Base-by-base conservation (phyloP, 75 land plant genomes). In the Sequoia sempervirens region DNA sequence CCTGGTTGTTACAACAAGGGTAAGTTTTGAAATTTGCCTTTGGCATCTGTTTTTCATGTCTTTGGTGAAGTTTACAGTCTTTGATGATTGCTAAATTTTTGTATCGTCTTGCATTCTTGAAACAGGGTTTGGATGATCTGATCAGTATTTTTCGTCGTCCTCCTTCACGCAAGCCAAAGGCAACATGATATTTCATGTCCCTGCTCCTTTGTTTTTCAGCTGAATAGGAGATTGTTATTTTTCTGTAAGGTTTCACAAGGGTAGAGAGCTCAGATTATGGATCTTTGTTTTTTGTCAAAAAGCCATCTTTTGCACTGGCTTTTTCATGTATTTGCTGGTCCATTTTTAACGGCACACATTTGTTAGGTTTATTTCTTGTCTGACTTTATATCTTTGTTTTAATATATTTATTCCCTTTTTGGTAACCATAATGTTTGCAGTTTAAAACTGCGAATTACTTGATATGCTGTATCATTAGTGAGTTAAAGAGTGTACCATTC, bases 91-190 rank as follows among this genome's bases (percentile, higher is more conserved):
- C n/a, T 41, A 2, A 11, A 58, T 14, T 10, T 46, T 20, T 2
- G 15, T 68, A 7, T 38, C 8, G 28, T 80, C 36, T 54, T 75
- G 52, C 12, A 20, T 38, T 66, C 76, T 14, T 47, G 61, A 58
- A 80, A 56, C 94, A 97, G 99, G 97, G 99, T 86, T 92, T 97
- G 81, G 99, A 97, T 87, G 99, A 97, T 90, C 92, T 97, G 18
- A 89, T 95, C 85, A 91, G 92, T 75, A 82, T 93, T 76, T 93
- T 96, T 53, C 88, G 99, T 56, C 88, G 95, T 58, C 96, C 99
- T 36, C 93, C 99, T 4, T 90, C 97, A 10, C 88, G 97, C 3
- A 97, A 95, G 83, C 73, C 88, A 47, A 97, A 97, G 85, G 86
- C 95, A 82, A 88, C 90, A 53, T 96, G 82, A 91, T 26, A 26